These are phyloP conservation scores for Zoysia matrella DNA, from an alignment of 202 grass and related monocot genomes.

Conservation along the genomic window DNA sequence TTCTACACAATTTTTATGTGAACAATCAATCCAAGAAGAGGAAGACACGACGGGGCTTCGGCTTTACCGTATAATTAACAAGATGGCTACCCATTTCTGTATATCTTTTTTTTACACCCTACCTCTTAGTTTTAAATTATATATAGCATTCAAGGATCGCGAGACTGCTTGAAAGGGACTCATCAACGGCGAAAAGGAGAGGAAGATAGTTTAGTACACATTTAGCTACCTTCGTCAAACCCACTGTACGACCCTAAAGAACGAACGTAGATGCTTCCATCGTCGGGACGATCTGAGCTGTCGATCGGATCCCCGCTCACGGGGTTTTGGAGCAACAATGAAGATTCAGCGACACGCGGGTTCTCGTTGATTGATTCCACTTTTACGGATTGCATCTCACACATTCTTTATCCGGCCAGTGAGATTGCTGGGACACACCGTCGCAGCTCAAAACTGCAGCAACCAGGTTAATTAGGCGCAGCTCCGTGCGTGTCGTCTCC, in stretches of 20 bases:
- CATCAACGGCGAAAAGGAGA: too few species aligned
- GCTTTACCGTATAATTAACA: too few species aligned
- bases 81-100: too few species aligned
- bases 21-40: too few species aligned
- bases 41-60: too few species aligned
- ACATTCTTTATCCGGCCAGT: slow-evolving; percentile 2
- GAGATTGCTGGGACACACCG: not conserved
- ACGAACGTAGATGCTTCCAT: not conserved
- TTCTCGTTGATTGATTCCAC: not conserved
- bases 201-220: not conserved
- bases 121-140: too few species aligned
- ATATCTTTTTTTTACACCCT: too few species aligned
- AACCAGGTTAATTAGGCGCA: slow-evolving; percentile 8
- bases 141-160: too few species aligned
- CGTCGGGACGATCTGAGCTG: too few species aligned
- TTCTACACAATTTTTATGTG: too few species aligned
- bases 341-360: not conserved
- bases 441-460: slow-evolving; percentile 13
- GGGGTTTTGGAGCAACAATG: not conserved
- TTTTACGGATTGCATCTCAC: not conserved
- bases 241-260: not conserved
- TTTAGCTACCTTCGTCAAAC: not conserved
- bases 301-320: too few species aligned
- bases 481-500: not conserved
- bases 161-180: too few species aligned